Percentiles rank a stretch among this genome's conserved stretches.
Evolutionary conservation across 305 asterid species (phyloP).

Genomic region (Andrographis paniculata): DNA sequence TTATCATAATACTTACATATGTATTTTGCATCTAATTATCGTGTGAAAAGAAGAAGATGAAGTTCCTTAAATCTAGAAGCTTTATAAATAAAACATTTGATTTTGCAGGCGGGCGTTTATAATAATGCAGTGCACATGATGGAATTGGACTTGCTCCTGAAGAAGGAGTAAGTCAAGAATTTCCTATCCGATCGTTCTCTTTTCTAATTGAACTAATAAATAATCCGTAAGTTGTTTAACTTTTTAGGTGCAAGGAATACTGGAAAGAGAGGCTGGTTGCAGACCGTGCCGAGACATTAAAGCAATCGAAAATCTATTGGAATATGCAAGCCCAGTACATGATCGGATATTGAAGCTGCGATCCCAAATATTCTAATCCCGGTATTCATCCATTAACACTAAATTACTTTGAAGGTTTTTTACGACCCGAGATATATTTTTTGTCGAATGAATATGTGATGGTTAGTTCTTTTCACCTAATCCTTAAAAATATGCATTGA

Average conservation of each 20-base stretch:
- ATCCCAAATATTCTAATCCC: neutral
- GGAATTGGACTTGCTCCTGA: constrained; percentile 59
- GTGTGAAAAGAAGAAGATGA: neutral
- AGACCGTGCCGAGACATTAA: constrained; percentile 57
- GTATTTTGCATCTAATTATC: neutral
- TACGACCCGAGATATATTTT: no score
- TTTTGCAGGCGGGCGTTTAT: constrained; percentile 61
- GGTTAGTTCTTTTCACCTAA: neutral
- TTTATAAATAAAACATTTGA: neutral
- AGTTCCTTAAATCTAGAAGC: no score
- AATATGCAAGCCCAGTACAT: constrained; percentile 51
- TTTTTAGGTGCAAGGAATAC: constrained; percentile 50
- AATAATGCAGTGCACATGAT: constrained; percentile 53
- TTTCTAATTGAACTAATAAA: neutral
- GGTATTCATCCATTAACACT: neutral
- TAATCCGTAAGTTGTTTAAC: neutral
- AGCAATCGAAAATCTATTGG: constrained; percentile 68
- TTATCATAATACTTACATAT: no score
- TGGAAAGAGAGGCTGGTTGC: constrained; percentile 59
- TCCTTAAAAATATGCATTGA: no score
- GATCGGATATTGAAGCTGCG: constrained; percentile 36
- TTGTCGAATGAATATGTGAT: neutral
- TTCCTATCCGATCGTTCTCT: neutral
- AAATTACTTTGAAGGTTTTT: no score
- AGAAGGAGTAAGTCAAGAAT: constrained; percentile 44